A percentile compares a stretch with the other conserved stretches of the same genome.
phyloP scores from a whole-genome alignment of 2,329 filamentous ascomycete genomes.

The Penicillium sp. region DNA sequence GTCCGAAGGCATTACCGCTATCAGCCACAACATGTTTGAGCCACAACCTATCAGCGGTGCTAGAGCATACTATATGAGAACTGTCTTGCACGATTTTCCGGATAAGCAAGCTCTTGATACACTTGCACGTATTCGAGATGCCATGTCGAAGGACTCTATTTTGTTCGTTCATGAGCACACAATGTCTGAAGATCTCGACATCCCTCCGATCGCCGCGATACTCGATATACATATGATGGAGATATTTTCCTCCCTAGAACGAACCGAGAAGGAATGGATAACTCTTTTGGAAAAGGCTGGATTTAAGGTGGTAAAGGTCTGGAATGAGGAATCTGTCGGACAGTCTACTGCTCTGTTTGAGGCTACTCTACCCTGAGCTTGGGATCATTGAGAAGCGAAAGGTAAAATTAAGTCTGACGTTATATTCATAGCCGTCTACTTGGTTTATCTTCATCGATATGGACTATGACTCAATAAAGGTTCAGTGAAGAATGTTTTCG shows the following conservation, averaged over 20 bases:
- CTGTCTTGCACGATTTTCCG: constrained; percentile 42
- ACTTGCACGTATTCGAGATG: constrained; percentile 9
- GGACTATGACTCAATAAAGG: not conserved
- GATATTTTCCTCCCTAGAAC: constrained; percentile 8
- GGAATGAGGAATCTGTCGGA: constrained; percentile 2
- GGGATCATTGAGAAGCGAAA: not conserved
- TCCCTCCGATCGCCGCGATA: no score
- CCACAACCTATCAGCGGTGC: constrained; percentile 44
- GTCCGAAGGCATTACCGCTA: not conserved
- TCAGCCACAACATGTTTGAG: constrained; percentile 13
- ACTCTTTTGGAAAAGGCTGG: constrained; percentile 5
- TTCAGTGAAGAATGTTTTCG: not conserved
- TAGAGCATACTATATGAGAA: constrained; percentile 41
- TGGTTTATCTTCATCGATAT: not conserved
- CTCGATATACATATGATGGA: constrained; percentile 14
- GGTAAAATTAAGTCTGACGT: not conserved
- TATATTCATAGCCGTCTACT: not conserved
- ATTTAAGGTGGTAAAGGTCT: constrained; percentile 8
- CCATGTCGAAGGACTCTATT: constrained; percentile 14
- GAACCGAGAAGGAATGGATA: constrained; percentile 10
- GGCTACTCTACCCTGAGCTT: not conserved
- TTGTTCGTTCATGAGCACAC: constrained; percentile 16
- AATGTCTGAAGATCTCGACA: not conserved
- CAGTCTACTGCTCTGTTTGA: constrained; percentile 5
- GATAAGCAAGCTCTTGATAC: constrained; percentile 22